A percentile compares a stretch with the other conserved stretches of the same genome.
phyloP scores from a whole-genome alignment of 768 basidiomycete genomes.

The Rhodotorula toruloides region DNA sequence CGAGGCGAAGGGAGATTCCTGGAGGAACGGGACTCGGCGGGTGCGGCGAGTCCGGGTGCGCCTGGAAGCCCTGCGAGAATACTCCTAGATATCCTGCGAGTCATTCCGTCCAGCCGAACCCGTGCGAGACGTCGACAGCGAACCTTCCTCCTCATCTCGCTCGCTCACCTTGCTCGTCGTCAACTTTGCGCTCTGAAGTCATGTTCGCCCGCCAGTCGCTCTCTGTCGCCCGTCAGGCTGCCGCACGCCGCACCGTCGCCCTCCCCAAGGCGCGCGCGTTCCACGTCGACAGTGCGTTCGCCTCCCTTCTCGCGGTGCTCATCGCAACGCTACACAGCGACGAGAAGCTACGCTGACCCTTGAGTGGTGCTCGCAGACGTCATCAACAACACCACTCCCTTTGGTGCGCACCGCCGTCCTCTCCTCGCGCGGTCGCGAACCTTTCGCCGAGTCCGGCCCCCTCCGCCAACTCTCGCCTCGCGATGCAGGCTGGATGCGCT shows the following conservation, averaged over 20 bases:
- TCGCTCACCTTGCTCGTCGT: no score
- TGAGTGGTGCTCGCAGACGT: constrained; percentile 3
- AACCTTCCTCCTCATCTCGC: no score
- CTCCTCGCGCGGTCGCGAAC: background rate
- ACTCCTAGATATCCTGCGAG: no score
- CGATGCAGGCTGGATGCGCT: background rate
- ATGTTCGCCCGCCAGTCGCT: constrained; percentile 30
- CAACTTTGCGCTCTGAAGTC: no score
- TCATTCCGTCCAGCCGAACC: no score
- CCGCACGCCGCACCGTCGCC: constrained; percentile 14
- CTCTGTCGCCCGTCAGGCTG: constrained; percentile 12
- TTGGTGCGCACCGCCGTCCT: constrained; percentile 6
- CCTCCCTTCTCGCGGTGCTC: background rate
- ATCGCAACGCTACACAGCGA: no score
- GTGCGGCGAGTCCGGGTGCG: no score
- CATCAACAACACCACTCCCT: constrained; percentile 36
- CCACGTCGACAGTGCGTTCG: constrained; percentile 33
- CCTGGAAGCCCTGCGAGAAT: no score
- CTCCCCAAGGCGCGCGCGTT: constrained; percentile 21
- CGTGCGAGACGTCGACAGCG: no score
- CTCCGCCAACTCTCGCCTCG: background rate
- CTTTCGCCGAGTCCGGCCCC: background rate
- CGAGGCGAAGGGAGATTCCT: no score
- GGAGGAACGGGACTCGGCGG: no score
- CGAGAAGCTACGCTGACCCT: background rate